These are phyloP conservation scores for Alnus rubra DNA, from an alignment of 306 rosid genomes.

Conservation along the genomic window DNA sequence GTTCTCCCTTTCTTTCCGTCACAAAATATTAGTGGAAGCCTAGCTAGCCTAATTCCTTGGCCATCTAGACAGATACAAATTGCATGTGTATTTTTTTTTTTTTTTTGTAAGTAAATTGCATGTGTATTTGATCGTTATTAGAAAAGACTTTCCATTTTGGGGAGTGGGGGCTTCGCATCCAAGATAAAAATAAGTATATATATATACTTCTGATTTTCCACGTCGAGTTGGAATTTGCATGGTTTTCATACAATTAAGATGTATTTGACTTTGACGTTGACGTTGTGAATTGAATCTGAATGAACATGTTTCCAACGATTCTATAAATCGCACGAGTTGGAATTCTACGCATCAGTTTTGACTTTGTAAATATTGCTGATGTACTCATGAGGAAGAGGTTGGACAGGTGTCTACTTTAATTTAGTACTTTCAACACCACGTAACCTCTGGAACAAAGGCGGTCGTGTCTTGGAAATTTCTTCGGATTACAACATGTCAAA, in stretches of 20 bases:
- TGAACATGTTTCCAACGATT: constrained; percentile 10
- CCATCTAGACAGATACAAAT: too few relatives aligned
- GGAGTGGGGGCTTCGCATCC: too few relatives aligned
- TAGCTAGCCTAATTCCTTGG: neutral
- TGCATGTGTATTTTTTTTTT: too few relatives aligned
- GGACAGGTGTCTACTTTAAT: neutral
- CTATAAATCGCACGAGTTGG: neutral
- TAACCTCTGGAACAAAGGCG: neutral
- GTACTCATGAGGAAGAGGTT: neutral
- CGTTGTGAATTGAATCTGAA: neutral
- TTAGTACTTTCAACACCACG: too few relatives aligned
- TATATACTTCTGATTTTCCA: constrained; percentile 5
- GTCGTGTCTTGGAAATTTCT: neutral
- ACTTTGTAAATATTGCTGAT: neutral
- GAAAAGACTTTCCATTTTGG: neutral
- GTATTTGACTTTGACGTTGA: neutral
- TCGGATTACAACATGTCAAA: neutral
- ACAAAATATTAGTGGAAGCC: neutral
- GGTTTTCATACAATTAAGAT: neutral
- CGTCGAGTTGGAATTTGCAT: constrained; percentile 32
- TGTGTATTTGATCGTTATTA: too few relatives aligned
- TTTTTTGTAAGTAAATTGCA: too few relatives aligned
- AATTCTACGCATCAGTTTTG: constrained; percentile 2
- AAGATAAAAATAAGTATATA: too few relatives aligned
- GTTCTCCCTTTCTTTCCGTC: neutral